phyloP scores from a whole-genome alignment of 768 basidiomycete species.

The Collybia sordida region DNA sequence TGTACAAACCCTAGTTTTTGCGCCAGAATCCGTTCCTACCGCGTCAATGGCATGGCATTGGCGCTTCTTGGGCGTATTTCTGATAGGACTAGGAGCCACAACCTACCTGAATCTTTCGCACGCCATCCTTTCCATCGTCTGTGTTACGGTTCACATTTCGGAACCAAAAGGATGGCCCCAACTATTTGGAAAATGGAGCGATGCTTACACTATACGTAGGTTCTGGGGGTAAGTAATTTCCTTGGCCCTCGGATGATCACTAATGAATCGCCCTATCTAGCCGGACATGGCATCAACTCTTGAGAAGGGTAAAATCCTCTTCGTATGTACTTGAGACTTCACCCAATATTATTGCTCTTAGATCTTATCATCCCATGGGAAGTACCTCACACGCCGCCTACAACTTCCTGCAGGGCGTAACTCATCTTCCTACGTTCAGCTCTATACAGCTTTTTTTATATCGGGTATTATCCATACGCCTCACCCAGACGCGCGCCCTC shows the following conservation, averaged over 20 bases:
- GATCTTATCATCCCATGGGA: constrained; percentile 25
- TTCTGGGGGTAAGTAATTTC: constrained; percentile 30
- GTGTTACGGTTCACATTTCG: constrained; percentile 17
- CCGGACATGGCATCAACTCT: constrained; percentile 36
- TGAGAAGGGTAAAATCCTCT: constrained; percentile 28
- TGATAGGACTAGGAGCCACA: constrained; percentile 6
- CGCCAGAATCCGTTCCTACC: constrained; percentile 5
- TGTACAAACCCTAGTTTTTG: constrained; percentile 16
- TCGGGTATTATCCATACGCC: constrained; percentile 31
- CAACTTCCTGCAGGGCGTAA: constrained; percentile 23
- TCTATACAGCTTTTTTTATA: constrained; percentile 34
- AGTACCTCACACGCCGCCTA: constrained; percentile 20
- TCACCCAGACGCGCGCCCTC: constrained; percentile 5
- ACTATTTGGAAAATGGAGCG: constrained; percentile 20
- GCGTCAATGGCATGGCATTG: constrained; percentile 10
- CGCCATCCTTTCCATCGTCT: constrained; percentile 1
- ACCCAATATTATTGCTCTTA: constrained; percentile 3
- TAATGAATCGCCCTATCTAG: constrained; percentile 11
- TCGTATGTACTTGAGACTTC: background rate
- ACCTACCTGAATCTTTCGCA: constrained; percentile 7
- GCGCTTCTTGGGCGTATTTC: constrained; percentile 7
- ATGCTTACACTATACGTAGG: constrained; percentile 29
- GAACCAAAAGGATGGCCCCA: constrained; percentile 31
- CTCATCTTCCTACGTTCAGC: constrained; percentile 26
- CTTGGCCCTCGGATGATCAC: background rate